Percentiles rank a stretch among this genome's conserved stretches.
Conservation (phyloP, 345 rosid species). For the Arabis hirsuta region DNA sequence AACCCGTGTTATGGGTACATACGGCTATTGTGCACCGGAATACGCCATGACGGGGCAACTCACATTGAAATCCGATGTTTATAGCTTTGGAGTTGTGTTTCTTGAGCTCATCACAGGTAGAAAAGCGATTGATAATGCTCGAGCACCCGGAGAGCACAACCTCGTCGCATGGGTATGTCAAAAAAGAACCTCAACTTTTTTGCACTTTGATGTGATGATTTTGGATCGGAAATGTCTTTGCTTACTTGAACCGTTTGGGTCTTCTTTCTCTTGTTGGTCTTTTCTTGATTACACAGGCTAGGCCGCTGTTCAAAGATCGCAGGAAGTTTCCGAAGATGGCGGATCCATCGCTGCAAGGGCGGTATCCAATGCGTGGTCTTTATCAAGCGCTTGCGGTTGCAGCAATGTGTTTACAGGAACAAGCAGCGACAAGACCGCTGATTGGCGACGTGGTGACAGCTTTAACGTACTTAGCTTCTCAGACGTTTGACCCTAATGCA, state of each 20-base stretch:
- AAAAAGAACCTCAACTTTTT: constrained; percentile 14
- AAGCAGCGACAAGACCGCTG: constrained; percentile 93
- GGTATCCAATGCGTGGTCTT: constrained; percentile 90
- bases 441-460: constrained; percentile 98
- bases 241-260: constrained; percentile 17
- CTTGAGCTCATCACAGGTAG: constrained; percentile 96
- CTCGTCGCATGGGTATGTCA: constrained; percentile 93
- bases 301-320: constrained; percentile 95
- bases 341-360: constrained; percentile 87
- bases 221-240: neutral
- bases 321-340: constrained; percentile 98
- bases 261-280: constrained; percentile 26
- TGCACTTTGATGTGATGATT: constrained; percentile 10
- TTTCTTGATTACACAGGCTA: constrained; percentile 60
- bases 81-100: constrained; percentile 98
- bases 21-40: constrained; percentile 98
- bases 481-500: constrained; percentile 75
- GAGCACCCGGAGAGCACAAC: constrained; percentile 87
- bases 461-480: constrained; percentile 92
- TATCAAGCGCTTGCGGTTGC: constrained; percentile 99
- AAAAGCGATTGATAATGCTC: constrained; percentile 86
- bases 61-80: constrained; percentile 92
- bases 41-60: constrained; percentile 99
- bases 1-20: constrained; percentile 99
- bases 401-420: constrained; percentile 98